Evolutionary conservation across 495 filamentous ascomycete species (phyloP), one percentile per base, ranked within the genome.

Genomic region (Trypethelium eluteriae): DNA sequence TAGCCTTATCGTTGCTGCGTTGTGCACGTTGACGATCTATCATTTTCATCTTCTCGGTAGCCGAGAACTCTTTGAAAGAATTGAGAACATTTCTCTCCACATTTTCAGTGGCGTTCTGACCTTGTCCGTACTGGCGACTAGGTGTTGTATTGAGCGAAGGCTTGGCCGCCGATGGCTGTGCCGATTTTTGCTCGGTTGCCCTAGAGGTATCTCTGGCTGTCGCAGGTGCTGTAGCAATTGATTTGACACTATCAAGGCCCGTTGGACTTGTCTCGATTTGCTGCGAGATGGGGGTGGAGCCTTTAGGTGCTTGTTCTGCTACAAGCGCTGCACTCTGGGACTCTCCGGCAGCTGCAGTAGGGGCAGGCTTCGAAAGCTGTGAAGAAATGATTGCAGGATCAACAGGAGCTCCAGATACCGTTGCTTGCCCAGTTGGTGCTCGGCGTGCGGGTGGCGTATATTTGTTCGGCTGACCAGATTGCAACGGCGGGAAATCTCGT

Each of bases 381-480:
- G 89, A 85, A 35, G 89, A 88, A 70, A 93, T 92, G 71, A 93
- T 93, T 50, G 90, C 87, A 41, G 92, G 87, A 69, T 93, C 90
- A 38, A 89, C 83, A 9, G 90, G 89, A 68, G 86, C 87, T 36
- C 89, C 86, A 69, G 84, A 81, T 59, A 90, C 88, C 63, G 86
- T 90, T 0, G 89, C 78, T 62, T 88, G 83, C 47, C 82, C 87
- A 32, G 88, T 87, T 36, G 90, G 89, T 38, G 92, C 87, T 69
- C 94, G 85, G 66, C 89, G 83, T 12, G 89, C 92, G 25, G 94
- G 94, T 9, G 93, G 92, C 0, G 89, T 96, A 73, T 98, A 98
- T 73, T 89, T 91, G 76, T 89, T 91, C 64, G 86, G 76, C 68
- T 84, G 80, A 10, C 81, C 79, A 70, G 83, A 81, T 35, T 84